These are phyloP conservation scores for Clonostachys chloroleuca DNA, from an alignment of 2,329 filamentous ascomycete genomes.

Conservation along the genomic window DNA sequence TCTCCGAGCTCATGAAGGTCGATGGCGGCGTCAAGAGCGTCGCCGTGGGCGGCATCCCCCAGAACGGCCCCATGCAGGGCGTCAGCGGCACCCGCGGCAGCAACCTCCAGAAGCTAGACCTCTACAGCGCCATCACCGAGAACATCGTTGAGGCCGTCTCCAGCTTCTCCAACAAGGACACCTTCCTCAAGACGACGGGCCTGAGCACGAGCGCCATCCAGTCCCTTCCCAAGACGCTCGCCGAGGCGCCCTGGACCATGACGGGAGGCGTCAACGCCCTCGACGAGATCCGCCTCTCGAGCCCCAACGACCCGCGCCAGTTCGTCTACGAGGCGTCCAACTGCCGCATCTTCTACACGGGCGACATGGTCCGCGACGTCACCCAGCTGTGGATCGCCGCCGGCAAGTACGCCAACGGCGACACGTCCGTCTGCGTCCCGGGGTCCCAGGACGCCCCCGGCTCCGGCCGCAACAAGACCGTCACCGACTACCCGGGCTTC, in stretches of 20 bases:
- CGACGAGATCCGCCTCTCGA: not conserved
- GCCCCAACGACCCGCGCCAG: not conserved
- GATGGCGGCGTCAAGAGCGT: conserved; percentile 50
- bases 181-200: not conserved
- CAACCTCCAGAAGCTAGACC: conserved; percentile 12
- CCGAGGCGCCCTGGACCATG: not conserved
- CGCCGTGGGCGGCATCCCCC: conserved; percentile 51
- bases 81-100: conserved; percentile 56
- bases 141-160: not conserved
- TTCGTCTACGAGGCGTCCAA: conserved; percentile 1
- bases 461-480: not conserved
- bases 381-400: not conserved
- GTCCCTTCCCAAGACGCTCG: not conserved
- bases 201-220: not conserved
- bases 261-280: not conserved
- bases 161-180: not conserved
- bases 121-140: not conserved
- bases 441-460: not conserved
- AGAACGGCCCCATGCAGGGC: conserved; percentile 44
- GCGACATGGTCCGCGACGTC: not conserved
- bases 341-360: conserved; percentile 1
- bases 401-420: not conserved
- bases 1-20: conserved; percentile 48
- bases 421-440: not conserved
- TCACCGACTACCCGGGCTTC: not conserved